Conservation (phyloP, 176 grass and related monocot genomes). For the Oryza australiensis region DNA sequence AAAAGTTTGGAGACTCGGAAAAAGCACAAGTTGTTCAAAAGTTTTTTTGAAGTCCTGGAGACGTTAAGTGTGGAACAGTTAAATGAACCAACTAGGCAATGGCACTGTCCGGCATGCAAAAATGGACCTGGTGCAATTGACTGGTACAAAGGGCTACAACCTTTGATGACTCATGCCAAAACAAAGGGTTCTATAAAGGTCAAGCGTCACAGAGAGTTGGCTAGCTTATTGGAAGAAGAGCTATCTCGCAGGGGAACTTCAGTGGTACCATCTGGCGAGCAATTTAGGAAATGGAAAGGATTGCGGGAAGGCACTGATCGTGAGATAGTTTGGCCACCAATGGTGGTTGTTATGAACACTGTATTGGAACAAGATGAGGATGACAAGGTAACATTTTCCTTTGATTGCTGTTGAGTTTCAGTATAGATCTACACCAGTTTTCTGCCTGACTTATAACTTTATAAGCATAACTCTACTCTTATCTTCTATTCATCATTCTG, state of each 20-base stretch:
- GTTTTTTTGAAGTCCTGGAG: conserved; percentile 66
- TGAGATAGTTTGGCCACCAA: conserved; percentile 89
- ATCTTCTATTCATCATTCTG: conserved; percentile 3
- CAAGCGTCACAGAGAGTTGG: conserved; percentile 83
- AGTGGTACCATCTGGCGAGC: conserved; percentile 66
- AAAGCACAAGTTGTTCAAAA: conserved; percentile 72
- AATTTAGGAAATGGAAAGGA: conserved; percentile 87
- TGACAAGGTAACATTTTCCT: conserved; percentile 60
- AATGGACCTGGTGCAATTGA: conserved; percentile 92
- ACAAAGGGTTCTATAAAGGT: conserved; percentile 82
- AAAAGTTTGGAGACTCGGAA: conserved; percentile 74
- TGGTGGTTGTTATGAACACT: conserved; percentile 93
- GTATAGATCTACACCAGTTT: conserved; percentile 23
- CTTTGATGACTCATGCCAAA: conserved; percentile 74
- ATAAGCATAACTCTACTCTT: not conserved
- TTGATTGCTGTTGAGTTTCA: conserved; percentile 3
- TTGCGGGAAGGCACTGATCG: conserved; percentile 52
- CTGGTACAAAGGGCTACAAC: conserved; percentile 89
- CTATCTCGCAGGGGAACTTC: conserved; percentile 68
- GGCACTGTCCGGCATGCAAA: conserved; percentile 82
- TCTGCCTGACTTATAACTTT: not conserved
- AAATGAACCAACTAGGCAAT: conserved; percentile 57
- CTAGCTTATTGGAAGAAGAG: conserved; percentile 70
- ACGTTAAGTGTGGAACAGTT: conserved; percentile 62
- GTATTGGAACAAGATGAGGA: conserved; percentile 62